These are phyloP conservation scores for Naganishia liquefaciens DNA, from an alignment of 1,284 basidiomycete species.

Conservation along the genomic window DNA sequence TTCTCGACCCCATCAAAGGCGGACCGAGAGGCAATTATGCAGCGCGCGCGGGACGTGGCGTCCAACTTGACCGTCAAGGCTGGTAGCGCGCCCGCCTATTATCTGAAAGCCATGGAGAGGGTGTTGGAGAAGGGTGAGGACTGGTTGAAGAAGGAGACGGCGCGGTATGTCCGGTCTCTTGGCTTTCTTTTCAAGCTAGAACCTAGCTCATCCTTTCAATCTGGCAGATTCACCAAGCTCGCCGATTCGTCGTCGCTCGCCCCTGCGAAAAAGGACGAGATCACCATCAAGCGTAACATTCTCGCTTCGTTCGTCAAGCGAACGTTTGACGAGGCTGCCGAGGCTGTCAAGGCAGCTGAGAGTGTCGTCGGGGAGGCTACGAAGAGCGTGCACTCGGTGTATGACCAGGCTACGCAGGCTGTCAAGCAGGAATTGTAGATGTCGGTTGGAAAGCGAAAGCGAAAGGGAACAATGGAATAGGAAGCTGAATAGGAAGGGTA, in stretches of 20 bases:
- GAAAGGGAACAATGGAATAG: not conserved
- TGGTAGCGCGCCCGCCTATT: slow-evolving; percentile 61
- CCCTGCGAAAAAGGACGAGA: slow-evolving; percentile 82
- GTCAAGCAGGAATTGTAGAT: slow-evolving; percentile 28
- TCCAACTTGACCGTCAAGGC: slow-evolving; percentile 41
- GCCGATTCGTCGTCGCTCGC: slow-evolving; percentile 58
- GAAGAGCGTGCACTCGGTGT: slow-evolving; percentile 24
- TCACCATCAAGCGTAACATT: slow-evolving; percentile 88
- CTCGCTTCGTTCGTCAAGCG: slow-evolving; percentile 69
- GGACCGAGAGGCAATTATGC: slow-evolving; percentile 62
- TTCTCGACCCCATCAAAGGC: slow-evolving; percentile 55
- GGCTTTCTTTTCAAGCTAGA: not conserved
- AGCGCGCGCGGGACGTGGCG: slow-evolving; percentile 57
- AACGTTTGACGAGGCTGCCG: slow-evolving; percentile 50
- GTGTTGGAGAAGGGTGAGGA: slow-evolving; percentile 68
- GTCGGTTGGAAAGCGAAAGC: not conserved
- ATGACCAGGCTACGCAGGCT: slow-evolving; percentile 21
- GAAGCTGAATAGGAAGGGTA: not conserved
- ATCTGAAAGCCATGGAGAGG: slow-evolving; percentile 90
- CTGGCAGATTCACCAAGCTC: slow-evolving; percentile 48
- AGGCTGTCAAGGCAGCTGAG: slow-evolving; percentile 33
- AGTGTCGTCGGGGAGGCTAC: slow-evolving; percentile 12
- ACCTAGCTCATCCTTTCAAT: not conserved
- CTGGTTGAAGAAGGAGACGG: slow-evolving; percentile 83
- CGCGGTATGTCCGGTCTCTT: slow-evolving; percentile 62